phyloP scores from a whole-genome alignment of 768 basidiomycete species.

The Pilatotrama ljubarskyi region DNA sequence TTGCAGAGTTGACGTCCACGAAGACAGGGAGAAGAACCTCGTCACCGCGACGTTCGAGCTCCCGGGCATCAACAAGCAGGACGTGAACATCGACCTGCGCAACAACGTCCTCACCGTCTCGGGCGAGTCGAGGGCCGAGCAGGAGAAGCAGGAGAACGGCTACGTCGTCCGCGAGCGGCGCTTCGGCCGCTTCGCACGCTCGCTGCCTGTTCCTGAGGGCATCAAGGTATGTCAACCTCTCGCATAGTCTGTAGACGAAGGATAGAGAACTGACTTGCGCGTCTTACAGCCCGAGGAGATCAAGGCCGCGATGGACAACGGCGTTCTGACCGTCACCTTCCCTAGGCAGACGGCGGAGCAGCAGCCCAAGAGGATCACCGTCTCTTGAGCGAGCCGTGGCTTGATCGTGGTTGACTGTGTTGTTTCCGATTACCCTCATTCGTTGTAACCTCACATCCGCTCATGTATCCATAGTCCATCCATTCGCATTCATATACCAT shows the following conservation, averaged over 20 bases:
- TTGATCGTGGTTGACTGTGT: neutral
- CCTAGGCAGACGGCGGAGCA: constrained; percentile 28
- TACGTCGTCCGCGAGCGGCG: constrained; percentile 37
- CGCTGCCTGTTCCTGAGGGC: constrained; percentile 20
- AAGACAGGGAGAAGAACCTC: constrained; percentile 45
- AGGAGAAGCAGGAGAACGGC: constrained; percentile 37
- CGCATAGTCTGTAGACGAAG: no score
- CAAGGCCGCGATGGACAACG: constrained; percentile 32
- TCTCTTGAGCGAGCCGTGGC: neutral
- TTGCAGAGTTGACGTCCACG: constrained; percentile 56
- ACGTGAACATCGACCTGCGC: constrained; percentile 53
- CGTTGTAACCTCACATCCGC: neutral
- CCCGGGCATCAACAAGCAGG: constrained; percentile 52
- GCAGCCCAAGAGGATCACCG: constrained; percentile 26
- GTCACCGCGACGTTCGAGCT: constrained; percentile 60
- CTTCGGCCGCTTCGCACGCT: constrained; percentile 32
- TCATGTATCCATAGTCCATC: neutral
- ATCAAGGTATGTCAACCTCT: constrained; percentile 17
- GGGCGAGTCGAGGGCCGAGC: constrained; percentile 43
- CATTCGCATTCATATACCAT: neutral
- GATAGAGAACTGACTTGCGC: neutral
- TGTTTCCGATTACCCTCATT: neutral
- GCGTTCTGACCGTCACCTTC: constrained; percentile 32
- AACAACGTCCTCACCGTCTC: constrained; percentile 51
- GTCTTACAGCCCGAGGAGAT: constrained; percentile 28